Conservation (phyloP, 2,329 filamentous ascomycete genomes). For the Aspergillus terreus region DNA sequence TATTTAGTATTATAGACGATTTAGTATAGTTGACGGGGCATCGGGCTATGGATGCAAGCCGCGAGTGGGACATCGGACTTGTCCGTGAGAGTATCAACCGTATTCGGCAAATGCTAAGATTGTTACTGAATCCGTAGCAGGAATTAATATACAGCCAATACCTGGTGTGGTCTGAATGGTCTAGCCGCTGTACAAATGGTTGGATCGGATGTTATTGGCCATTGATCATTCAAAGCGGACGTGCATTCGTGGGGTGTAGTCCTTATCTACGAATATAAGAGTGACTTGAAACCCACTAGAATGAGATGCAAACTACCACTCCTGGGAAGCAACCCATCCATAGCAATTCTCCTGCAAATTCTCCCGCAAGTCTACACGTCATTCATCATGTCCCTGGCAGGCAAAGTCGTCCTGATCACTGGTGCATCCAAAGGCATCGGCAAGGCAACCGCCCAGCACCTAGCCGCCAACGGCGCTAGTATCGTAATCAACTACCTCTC, state of each 20-base stretch:
- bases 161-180: not conserved
- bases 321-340: not conserved
- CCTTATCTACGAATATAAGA: not conserved
- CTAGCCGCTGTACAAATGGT: no score
- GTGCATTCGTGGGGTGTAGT: not conserved
- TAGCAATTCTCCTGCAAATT: not conserved
- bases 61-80: no score
- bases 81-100: not conserved
- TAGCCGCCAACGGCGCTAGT: conserved; percentile 40
- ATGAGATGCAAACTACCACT: not conserved
- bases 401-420: conserved; percentile 38
- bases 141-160: not conserved
- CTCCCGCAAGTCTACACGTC: no score
- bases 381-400: conserved; percentile 20
- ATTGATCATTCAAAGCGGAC: not conserved
- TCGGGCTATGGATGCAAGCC: no score
- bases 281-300: not conserved
- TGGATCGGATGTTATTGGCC: not conserved
- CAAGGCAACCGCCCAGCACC: conserved; percentile 33
- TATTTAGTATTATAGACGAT: no score
- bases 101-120: not conserved
- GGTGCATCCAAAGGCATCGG: conserved; percentile 42
- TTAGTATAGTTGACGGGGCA: no score
- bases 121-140: not conserved
- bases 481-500: conserved; percentile 56